phyloP scores from a whole-genome alignment of 805 yeast genomes.

The Ogataea neopini region DNA sequence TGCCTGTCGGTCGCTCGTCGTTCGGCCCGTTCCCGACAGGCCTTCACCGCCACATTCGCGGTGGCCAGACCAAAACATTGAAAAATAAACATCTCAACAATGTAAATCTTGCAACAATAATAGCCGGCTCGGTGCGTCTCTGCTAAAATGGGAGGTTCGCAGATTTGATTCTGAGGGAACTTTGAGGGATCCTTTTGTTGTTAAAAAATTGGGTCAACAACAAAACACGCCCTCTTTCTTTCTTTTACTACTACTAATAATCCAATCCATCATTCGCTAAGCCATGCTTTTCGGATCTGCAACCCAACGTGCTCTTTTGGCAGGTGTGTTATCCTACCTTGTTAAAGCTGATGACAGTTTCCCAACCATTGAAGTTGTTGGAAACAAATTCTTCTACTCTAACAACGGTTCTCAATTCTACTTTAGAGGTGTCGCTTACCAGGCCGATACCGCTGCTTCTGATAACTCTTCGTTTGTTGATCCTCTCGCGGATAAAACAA shows the following conservation, averaged over 20 bases:
- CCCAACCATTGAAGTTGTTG: slow-evolving; percentile 70
- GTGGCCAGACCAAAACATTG: slow-evolving; percentile 2
- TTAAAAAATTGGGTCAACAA: neutral
- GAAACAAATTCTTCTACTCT: slow-evolving; percentile 75
- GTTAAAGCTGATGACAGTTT: slow-evolving; percentile 41
- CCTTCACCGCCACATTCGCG: neutral
- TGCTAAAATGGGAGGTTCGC: neutral
- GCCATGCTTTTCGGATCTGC: slow-evolving; percentile 39
- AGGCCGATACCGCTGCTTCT: slow-evolving; percentile 58
- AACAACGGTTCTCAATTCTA: slow-evolving; percentile 80
- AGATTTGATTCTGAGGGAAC: neutral
- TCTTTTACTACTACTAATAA: neutral
- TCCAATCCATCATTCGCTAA: neutral
- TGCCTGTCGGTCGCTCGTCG: neutral
- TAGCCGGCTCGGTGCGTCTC: neutral
- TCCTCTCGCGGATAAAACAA: slow-evolving; percentile 63
- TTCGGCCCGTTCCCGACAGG: neutral
- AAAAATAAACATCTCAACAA: neutral
- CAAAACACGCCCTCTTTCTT: neutral
- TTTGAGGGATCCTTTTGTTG: neutral
- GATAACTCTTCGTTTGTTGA: slow-evolving; percentile 56
- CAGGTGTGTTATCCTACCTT: slow-evolving; percentile 22
- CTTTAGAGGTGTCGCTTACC: slow-evolving; percentile 80
- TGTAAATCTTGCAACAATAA: neutral
- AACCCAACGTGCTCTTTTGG: slow-evolving; percentile 30